These are phyloP conservation scores for Pinus taeda DNA, from an alignment of 75 land plant genomes.

Conservation along the genomic window DNA sequence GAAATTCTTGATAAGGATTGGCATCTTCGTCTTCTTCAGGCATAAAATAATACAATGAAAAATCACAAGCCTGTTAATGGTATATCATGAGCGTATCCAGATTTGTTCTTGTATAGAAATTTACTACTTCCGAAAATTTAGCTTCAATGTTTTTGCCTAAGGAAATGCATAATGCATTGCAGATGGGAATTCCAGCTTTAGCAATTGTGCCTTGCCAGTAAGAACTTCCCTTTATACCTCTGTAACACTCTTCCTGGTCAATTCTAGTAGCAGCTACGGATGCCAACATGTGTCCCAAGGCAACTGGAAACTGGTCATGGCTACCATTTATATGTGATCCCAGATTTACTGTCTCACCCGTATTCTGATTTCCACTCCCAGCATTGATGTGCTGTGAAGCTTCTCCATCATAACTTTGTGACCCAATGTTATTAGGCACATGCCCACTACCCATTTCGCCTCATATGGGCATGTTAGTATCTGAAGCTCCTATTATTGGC, in stretches of 20 bases:
- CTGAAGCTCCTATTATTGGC: constrained; percentile 14
- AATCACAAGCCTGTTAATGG: no score
- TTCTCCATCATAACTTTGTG: constrained; percentile 10
- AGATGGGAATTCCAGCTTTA: constrained; percentile 55
- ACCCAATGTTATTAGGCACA: constrained; percentile 2
- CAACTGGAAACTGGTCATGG: constrained; percentile 13
- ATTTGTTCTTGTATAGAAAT: no score
- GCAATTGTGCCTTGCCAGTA: constrained; percentile 89
- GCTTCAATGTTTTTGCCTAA: no score
- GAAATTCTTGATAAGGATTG: no score
- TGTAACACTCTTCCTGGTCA: background rate
- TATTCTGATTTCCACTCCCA: constrained; percentile 1
- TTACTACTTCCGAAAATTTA: no score
- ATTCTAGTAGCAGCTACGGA: background rate
- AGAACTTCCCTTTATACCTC: constrained; percentile 21
- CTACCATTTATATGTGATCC: background rate
- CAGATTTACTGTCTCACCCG: no score
- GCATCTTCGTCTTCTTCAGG: no score
- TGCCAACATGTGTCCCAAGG: background rate
- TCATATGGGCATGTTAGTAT: constrained; percentile 9
- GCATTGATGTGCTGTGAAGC: constrained; percentile 11
- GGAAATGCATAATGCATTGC: no score
- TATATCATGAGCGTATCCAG: no score
- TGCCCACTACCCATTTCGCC: background rate
- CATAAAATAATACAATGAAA: no score